Percentiles rank a stretch among this genome's conserved stretches.
phyloP scores from a whole-genome alignment of 108 stramenopile genomes.

The Cylindrotheca closterium region DNA sequence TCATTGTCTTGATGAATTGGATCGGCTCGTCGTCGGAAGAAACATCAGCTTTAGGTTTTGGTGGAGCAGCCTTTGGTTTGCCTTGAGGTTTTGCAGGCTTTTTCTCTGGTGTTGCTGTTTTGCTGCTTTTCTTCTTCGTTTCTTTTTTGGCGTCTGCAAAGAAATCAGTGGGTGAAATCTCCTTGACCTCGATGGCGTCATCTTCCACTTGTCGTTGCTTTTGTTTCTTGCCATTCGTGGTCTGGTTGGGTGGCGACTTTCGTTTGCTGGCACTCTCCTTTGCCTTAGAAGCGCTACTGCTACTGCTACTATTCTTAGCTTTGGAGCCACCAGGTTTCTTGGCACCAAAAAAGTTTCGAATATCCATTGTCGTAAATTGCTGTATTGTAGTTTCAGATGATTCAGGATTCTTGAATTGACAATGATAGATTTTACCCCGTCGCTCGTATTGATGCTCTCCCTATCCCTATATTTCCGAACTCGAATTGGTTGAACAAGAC shows the following conservation, averaged over 20 bases:
- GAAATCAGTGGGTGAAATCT: not conserved
- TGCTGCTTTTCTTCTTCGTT: no score
- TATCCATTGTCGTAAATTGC: constrained; percentile 3
- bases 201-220: not conserved
- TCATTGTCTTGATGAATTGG: no score
- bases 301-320: not conserved
- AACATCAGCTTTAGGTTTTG: no score
- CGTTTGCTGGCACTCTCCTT: not conserved
- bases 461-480: no score
- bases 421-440: no score
- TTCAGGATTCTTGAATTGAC: no score
- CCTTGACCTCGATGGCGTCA: no score
- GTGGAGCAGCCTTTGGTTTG: not conserved
- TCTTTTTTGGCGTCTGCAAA: not conserved
- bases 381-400: no score
- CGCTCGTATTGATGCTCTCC: no score
- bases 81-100: not conserved
- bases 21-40: no score
- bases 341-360: constrained; percentile 5
- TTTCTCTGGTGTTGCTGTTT: no score
- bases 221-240: not conserved
- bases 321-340: not conserved
- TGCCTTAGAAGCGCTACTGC: not conserved
- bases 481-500: no score
- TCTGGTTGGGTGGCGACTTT: not conserved